Evolutionary conservation across 2,329 filamentous ascomycete species (phyloP).

Genomic region (Ophiostoma pallidulum): DNA sequence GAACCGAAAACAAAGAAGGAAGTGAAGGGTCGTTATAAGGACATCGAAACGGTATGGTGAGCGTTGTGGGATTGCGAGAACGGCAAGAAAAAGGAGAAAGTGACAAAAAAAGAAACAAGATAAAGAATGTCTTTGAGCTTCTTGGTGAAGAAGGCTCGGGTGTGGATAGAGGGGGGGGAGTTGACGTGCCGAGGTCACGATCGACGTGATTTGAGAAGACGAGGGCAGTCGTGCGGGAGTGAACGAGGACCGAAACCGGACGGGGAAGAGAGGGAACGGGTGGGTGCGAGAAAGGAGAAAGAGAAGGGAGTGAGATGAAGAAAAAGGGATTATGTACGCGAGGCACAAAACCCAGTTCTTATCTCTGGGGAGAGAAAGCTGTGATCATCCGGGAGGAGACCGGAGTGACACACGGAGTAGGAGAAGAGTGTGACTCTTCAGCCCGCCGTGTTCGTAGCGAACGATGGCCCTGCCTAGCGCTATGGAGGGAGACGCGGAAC

Average conservation of each 20-base stretch:
- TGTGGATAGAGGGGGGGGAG: too few relatives aligned
- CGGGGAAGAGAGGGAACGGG: background rate
- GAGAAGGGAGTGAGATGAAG: constrained; percentile 1
- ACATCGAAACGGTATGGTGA: constrained; percentile 29
- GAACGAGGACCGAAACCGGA: background rate
- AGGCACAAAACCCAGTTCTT: constrained; percentile 21
- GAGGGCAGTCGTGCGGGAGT: background rate
- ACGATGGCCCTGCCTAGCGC: constrained; percentile 9
- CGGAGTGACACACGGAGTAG: constrained; percentile 27
- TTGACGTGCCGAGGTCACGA: too few relatives aligned
- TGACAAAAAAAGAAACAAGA: constrained; percentile 5
- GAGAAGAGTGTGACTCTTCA: constrained; percentile 41
- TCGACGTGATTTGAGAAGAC: constrained; percentile 9
- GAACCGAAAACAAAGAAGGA: constrained; percentile 22
- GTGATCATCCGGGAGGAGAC: constrained; percentile 31
- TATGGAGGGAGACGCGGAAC: constrained; percentile 4
- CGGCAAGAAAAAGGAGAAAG: background rate
- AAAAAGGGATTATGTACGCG: constrained; percentile 19
- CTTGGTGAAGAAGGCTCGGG: background rate
- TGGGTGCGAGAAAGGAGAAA: background rate
- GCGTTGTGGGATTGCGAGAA: background rate
- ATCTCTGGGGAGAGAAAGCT: constrained; percentile 14
- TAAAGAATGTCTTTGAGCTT: constrained; percentile 6
- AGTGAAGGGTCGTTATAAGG: constrained; percentile 31
- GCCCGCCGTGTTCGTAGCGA: constrained; percentile 26